phyloP scores from a whole-genome alignment of 306 rosid genomes.

The Sindora glabra region DNA sequence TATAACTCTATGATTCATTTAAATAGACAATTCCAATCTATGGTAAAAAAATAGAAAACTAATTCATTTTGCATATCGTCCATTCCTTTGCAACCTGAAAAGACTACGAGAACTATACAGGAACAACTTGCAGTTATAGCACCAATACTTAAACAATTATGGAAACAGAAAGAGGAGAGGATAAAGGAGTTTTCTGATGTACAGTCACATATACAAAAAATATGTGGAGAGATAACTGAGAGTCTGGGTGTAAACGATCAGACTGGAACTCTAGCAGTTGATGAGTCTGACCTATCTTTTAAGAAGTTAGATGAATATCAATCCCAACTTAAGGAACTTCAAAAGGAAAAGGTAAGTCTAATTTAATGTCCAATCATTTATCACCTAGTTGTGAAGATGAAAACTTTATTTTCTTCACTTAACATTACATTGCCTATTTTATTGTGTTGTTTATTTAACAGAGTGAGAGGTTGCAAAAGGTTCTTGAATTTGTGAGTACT shows the following conservation, averaged over 20 bases:
- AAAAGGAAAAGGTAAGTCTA: slow-evolving; percentile 78
- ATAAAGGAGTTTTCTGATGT: slow-evolving; percentile 80
- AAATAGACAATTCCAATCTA: background rate
- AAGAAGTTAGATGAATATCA: slow-evolving; percentile 86
- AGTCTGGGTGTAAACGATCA: slow-evolving; percentile 41
- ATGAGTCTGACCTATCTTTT: slow-evolving; percentile 76
- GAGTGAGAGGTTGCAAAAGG: slow-evolving; percentile 85
- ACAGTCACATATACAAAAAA: slow-evolving; percentile 82
- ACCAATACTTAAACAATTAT: slow-evolving; percentile 73
- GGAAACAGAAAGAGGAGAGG: slow-evolving; percentile 91
- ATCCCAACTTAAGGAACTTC: slow-evolving; percentile 90
- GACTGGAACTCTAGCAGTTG: slow-evolving; percentile 42
- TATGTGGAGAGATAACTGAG: slow-evolving; percentile 92
- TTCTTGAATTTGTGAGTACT: slow-evolving; percentile 79
- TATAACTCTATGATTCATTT: background rate
- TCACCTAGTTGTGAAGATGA: slow-evolving; percentile 3
- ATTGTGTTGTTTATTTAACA: slow-evolving; percentile 32
- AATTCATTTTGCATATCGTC: background rate
- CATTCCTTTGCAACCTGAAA: slow-evolving; percentile 27
- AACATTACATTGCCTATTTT: slow-evolving; percentile 15
- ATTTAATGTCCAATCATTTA: slow-evolving; percentile 1
- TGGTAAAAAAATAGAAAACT: slow-evolving; percentile 1
- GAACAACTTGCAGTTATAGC: slow-evolving; percentile 74
- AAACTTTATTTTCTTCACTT: background rate
- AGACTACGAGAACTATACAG: slow-evolving; percentile 34